Conservation (phyloP, 495 filamentous ascomycete species). For the Talaromyces nanjingensis region DNA sequence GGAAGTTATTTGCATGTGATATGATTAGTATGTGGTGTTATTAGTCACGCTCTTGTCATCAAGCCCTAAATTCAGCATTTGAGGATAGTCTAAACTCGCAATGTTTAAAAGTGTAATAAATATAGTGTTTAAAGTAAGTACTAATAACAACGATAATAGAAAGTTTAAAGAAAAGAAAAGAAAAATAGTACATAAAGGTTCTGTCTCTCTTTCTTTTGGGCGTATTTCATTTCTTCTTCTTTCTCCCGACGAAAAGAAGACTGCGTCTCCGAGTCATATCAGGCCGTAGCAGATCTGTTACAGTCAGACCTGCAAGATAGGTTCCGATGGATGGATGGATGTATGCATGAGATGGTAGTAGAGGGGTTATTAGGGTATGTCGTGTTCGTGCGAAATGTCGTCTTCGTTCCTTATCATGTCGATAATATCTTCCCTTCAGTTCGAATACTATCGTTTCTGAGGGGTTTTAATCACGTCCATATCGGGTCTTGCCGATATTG, state of each 20-base stretch:
- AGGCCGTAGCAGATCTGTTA: background rate
- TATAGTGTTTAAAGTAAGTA: background rate
- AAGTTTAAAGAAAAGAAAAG: background rate
- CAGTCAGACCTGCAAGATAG: background rate
- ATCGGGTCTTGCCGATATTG: constrained; percentile 83
- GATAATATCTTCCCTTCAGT: background rate
- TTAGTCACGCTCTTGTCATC: background rate
- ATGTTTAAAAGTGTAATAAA: background rate
- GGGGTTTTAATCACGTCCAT: constrained; percentile 31
- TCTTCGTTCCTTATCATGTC: constrained; percentile 2
- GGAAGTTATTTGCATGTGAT: background rate
- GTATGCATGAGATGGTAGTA: background rate
- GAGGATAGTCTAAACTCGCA: background rate
- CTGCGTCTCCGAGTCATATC: background rate
- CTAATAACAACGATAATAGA: constrained; percentile 1
- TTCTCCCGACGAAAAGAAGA: background rate
- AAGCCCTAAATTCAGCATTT: background rate
- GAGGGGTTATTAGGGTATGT: background rate
- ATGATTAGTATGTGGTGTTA: background rate
- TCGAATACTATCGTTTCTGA: background rate
- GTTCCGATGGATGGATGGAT: constrained; percentile 16
- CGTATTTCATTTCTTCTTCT: background rate
- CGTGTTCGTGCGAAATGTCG: background rate
- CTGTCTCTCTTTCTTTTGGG: background rate
- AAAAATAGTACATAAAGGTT: constrained; percentile 3